Evolutionary conservation across 2,329 filamentous ascomycete genomes (phyloP).

Genomic region (Stachybotrys chlorohalonatus): DNA sequence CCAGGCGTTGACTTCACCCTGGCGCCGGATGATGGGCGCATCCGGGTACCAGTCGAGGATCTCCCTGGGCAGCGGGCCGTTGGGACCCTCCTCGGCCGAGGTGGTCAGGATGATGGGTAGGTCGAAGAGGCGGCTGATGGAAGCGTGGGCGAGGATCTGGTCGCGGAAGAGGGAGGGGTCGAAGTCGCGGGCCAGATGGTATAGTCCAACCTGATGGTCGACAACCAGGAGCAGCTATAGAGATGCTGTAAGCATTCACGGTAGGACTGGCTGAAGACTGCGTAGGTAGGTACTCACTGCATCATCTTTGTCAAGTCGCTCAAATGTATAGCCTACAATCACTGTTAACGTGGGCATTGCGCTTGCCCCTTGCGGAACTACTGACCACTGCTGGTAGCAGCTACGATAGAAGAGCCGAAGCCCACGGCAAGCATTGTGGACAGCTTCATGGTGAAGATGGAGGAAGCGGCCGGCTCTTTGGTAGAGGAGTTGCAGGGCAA

Average conservation of each 20-base stretch:
- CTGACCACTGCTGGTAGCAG: conserved; percentile 3
- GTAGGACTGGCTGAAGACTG: fast-evolving
- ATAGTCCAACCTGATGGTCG: conserved; percentile 27
- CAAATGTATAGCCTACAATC: conserved; percentile 9
- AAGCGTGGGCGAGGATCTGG: conserved; percentile 59
- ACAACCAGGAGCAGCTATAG: conserved; percentile 24
- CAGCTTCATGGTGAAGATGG: conserved; percentile 9
- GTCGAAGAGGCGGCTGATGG: conserved; percentile 56
- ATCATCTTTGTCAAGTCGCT: conserved; percentile 16
- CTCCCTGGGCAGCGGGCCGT: conserved; percentile 61
- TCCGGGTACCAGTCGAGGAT: conserved; percentile 59
- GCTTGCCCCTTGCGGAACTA: not conserved
- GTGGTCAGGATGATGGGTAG: conserved; percentile 63
- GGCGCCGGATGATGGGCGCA: conserved; percentile 55
- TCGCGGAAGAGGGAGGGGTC: conserved; percentile 55
- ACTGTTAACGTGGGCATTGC: not conserved
- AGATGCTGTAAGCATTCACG: not conserved
- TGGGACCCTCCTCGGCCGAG: conserved; percentile 60
- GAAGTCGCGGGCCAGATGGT: conserved; percentile 51
- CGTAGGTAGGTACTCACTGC: conserved; percentile 7
- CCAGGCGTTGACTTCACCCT: conserved; percentile 70
- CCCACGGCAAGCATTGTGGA: conserved; percentile 7
- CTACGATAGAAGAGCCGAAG: conserved; percentile 5
- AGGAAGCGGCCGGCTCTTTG: not conserved
- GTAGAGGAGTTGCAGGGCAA: not conserved